A percentile compares a stretch with the other conserved stretches of the same genome.
Conservation (phyloP, 2,329 filamentous ascomycete genomes). For the Triangularia verruculosa region DNA sequence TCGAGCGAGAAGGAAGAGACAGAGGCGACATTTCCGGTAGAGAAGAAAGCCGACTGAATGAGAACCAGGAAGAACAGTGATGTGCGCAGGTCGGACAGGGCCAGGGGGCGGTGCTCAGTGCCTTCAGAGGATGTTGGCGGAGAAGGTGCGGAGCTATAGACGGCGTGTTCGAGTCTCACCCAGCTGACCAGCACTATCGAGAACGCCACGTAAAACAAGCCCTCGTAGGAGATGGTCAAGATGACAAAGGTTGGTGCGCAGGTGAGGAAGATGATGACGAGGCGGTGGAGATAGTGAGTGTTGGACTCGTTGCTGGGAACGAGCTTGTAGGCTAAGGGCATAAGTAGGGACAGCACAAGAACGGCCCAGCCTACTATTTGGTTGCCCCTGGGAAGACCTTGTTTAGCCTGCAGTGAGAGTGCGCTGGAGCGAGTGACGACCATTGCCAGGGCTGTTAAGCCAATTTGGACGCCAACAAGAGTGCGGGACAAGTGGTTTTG, state of each 20-base stretch:
- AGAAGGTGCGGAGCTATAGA: conserved; percentile 49
- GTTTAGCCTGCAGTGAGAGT: conserved; percentile 78
- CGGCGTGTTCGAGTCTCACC: conserved; percentile 85
- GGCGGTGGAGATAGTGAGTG: conserved; percentile 83
- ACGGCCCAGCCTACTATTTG: conserved; percentile 77
- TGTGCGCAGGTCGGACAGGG: conserved; percentile 79
- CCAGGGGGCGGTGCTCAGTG: conserved; percentile 59
- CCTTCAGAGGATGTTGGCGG: conserved; percentile 14
- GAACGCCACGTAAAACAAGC: conserved; percentile 91
- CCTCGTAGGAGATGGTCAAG: conserved; percentile 95
- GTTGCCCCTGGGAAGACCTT: conserved; percentile 82
- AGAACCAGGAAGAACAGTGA: conserved; percentile 94
- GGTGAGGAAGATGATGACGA: conserved; percentile 85
- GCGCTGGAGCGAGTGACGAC: conserved; percentile 83
- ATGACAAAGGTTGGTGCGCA: conserved; percentile 94
- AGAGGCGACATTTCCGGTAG: conserved; percentile 92
- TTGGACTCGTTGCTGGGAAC: conserved; percentile 56
- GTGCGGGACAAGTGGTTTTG: conserved; percentile 51
- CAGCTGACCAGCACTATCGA: conserved; percentile 78
- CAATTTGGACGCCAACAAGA: conserved; percentile 69
- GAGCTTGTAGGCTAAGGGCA: conserved; percentile 78
- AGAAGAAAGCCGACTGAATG: conserved; percentile 94
- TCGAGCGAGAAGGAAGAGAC: conserved; percentile 92
- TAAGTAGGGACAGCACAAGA: conserved; percentile 64
- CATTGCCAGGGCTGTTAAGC: conserved; percentile 76